A percentile compares a stretch with the other conserved stretches of the same genome.
Evolutionary conservation across 1,284 basidiomycete genomes (phyloP).

Genomic region (Tremellales sp.): DNA sequence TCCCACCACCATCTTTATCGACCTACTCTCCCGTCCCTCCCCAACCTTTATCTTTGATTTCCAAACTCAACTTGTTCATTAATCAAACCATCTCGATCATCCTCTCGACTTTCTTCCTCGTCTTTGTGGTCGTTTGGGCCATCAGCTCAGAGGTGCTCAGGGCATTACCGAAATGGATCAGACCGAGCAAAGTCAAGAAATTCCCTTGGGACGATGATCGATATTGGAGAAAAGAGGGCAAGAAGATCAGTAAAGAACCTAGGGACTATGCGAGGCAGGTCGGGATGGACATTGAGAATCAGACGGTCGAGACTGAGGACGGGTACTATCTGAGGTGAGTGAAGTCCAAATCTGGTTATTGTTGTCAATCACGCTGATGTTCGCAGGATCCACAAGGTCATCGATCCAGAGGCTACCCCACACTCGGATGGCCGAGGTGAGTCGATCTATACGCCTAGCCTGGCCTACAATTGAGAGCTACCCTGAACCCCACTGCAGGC

Average conservation of each 20-base stretch:
- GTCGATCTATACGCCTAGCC: conserved; percentile 1
- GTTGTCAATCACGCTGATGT: not conserved
- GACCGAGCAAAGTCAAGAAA: conserved; percentile 24
- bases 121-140: conserved; percentile 49
- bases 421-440: conserved; percentile 49
- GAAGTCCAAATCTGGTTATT: conserved; percentile 4
- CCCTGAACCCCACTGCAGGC: too few species aligned
- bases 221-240: conserved; percentile 52
- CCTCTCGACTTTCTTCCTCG: conserved; percentile 55
- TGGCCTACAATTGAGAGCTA: not conserved
- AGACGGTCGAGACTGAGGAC: conserved; percentile 58
- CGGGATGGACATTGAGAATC: conserved; percentile 58
- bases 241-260: conserved; percentile 55
- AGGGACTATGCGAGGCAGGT: conserved; percentile 56
- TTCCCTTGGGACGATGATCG: conserved; percentile 55
- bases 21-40: conserved; percentile 43
- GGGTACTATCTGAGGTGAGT: conserved; percentile 54
- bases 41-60: conserved; percentile 23
- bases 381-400: conserved; percentile 55
- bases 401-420: conserved; percentile 51
- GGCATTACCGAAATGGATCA: conserved; percentile 36
- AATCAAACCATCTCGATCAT: conserved; percentile 52
- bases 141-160: conserved; percentile 33
- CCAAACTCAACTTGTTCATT: conserved; percentile 47
- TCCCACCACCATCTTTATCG: conserved; percentile 45